Base-by-base conservation (phyloP, 2,329 filamentous ascomycete species). In the Aspergillus melleus region DNA sequence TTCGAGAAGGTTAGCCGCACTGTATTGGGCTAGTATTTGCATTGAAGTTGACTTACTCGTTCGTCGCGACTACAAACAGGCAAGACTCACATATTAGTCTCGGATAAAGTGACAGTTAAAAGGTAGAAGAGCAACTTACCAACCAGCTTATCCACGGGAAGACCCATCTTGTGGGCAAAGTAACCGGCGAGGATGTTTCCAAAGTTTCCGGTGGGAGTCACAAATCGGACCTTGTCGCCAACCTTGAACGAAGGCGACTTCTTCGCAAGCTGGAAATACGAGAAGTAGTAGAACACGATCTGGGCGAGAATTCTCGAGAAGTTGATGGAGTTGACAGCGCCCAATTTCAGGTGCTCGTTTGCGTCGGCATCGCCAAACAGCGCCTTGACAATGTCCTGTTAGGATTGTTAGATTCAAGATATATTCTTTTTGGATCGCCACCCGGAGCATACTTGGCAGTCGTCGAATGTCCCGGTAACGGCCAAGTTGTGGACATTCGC, bases 241-340 rank as follows among this genome's bases (percentile, higher is more conserved):
- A 88, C 70, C 59, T 86, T 84, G 75, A 90, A 89, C 16, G 79
- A 76, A 0, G 84, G 72, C 4, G 86, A 58, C 52, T 59, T 85
- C 54, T 83, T 81, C 61, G 82, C 83, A 36, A 99, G 87, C 14
- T 88, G 81, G 79, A 97, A 96, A 83, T 98, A 98, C 12, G 95
- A 88, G 77, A 95, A 84, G 82, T 97, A 96, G 83, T 96, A 99
- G 84, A 96, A 98, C 61, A 91, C 92, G 65, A 96, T 97, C 80
- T 99, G 95, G 12, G 95, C 94, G 42, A 99, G 85, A 68, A 99
- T 98, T 68, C 95, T 86, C 2, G 93, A 90, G 86, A 90, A 97
- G 80, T 98, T 98, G 80, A 98, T 98, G 50, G 90, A 95, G 82
- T 98, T 98, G 67, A 98, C 92, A 49, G 95, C 94, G 46, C 90